Evolutionary conservation across 495 filamentous ascomycete genomes (phyloP).

Genomic region (Penicillium soppii): DNA sequence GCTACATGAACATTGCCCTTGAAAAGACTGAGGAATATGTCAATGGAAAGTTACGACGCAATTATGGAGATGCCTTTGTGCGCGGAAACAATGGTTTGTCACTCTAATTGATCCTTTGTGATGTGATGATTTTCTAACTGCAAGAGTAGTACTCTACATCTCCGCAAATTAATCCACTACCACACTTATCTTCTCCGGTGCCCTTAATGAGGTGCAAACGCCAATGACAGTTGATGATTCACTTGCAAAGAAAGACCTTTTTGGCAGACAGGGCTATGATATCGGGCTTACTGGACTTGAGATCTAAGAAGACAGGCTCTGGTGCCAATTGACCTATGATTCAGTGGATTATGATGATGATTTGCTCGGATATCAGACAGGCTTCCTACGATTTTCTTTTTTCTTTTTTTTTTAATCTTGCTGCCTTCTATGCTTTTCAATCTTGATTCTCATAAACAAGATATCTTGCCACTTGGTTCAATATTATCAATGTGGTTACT

Average conservation of each 20-base stretch:
- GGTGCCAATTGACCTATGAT: not conserved
- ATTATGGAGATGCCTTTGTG: conserved; percentile 94
- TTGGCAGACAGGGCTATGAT: not conserved
- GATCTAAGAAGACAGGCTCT: not conserved
- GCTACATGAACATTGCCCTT: conserved; percentile 98
- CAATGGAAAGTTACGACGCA: conserved; percentile 73
- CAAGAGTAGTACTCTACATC: conserved; percentile 38
- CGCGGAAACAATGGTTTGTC: conserved; percentile 88
- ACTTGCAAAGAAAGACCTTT: not conserved
- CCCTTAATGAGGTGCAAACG: not conserved
- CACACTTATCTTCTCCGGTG: not conserved
- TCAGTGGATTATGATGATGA: not conserved
- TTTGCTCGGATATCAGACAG: no score
- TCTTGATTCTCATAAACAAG: no score
- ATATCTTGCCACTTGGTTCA: no score
- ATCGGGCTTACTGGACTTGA: not conserved
- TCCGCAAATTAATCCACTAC: conserved; percentile 31
- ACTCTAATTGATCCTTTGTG: not conserved
- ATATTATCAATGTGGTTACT: no score
- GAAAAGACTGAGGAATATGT: conserved; percentile 93
- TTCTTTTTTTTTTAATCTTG: not conserved
- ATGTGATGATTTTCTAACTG: not conserved
- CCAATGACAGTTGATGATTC: not conserved
- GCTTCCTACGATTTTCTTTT: not conserved
- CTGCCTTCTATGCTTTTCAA: not conserved